Evolutionary conservation across 106 monocot genomes (phyloP).

Genomic region (Dendrobium catenatum): DNA sequence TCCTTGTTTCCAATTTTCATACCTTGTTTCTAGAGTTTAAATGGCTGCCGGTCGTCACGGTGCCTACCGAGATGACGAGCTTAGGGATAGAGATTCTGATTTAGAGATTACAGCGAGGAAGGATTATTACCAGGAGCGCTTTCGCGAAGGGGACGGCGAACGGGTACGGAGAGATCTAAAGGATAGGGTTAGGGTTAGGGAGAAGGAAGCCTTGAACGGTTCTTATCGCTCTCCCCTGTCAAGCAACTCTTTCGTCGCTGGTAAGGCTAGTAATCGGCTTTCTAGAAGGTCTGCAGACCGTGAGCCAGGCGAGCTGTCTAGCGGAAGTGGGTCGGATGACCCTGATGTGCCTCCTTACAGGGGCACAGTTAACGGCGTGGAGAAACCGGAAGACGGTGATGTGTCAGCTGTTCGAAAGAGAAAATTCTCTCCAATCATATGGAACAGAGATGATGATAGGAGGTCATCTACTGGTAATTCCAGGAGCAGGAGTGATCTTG

Average conservation of each 20-base stretch:
- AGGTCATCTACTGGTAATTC: not conserved
- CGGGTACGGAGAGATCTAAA: conserved; percentile 6
- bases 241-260: conserved; percentile 3
- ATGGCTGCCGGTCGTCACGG: conserved; percentile 50
- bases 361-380: conserved; percentile 6
- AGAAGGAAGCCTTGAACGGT: conserved; percentile 18
- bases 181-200: conserved; percentile 9
- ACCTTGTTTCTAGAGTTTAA: conserved; percentile 9
- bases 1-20: not conserved
- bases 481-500: not conserved
- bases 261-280: not conserved
- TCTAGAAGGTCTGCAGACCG: conserved; percentile 20
- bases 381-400: not conserved
- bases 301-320: conserved; percentile 56
- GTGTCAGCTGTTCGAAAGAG: conserved; percentile 32
- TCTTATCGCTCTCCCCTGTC: conserved; percentile 7
- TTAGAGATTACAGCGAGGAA: conserved; percentile 19
- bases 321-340: conserved; percentile 41
- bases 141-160: conserved; percentile 1
- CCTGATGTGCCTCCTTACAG: not conserved
- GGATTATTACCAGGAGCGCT: conserved; percentile 16
- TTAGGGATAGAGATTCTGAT: conserved; percentile 20
- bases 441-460: conserved; percentile 27
- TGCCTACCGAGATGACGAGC: conserved; percentile 21
- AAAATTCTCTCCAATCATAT: conserved; percentile 58